These are phyloP conservation scores for Kwoniella europaea DNA, from an alignment of 768 basidiomycete genomes.

Conservation along the genomic window DNA sequence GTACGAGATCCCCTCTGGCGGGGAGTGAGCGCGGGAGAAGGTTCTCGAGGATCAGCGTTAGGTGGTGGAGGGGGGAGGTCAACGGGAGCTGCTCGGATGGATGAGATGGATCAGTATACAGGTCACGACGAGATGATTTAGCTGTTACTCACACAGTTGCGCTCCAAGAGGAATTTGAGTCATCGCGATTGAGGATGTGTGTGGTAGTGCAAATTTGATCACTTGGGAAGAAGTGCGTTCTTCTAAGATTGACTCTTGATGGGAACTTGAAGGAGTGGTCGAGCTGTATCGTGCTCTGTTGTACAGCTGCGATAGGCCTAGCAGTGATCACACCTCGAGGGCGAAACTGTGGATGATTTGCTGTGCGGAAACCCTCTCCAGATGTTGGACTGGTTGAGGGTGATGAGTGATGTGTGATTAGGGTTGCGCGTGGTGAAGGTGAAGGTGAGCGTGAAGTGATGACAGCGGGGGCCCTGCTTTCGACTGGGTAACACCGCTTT, in stretches of 20 bases:
- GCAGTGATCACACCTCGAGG: not conserved
- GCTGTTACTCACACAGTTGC: conserved; percentile 39
- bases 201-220: not conserved
- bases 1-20: conserved; percentile 37
- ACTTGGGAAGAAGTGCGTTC: not conserved
- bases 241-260: not conserved
- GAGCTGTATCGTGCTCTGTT: not conserved
- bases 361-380: not conserved
- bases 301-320: not conserved
- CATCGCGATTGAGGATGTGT: conserved; percentile 21
- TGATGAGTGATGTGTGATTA: not conserved
- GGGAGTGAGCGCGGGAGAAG: conserved; percentile 34
- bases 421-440: not conserved
- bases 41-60: conserved; percentile 50
- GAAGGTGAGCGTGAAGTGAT: not conserved
- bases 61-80: conserved; percentile 53
- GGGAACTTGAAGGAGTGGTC: not conserved
- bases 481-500: not conserved
- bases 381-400: not conserved
- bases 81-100: conserved; percentile 34
- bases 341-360: too few species aligned
- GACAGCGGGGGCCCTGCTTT: not conserved
- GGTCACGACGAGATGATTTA: not conserved
- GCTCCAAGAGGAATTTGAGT: conserved; percentile 42
- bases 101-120: conserved; percentile 1